Evolutionary conservation across 805 yeast genomes (phyloP).

Genomic region (Candida hungchunana): DNA sequence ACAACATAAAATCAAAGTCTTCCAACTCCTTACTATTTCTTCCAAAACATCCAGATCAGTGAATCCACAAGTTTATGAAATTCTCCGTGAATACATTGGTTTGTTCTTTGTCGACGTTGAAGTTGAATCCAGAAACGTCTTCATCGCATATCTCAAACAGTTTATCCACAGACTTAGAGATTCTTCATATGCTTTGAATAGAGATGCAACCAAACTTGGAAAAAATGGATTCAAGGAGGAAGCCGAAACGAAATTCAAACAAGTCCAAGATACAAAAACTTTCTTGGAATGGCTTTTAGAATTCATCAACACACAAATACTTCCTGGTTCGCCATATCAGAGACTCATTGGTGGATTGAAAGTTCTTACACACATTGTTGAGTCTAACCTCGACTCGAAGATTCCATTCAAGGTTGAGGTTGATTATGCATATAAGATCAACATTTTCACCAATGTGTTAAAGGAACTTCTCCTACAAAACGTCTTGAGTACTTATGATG

Average conservation of each 20-base stretch:
- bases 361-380: slow-evolving; percentile 41
- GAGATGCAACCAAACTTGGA: slow-evolving; percentile 44
- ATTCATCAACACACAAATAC: slow-evolving; percentile 36
- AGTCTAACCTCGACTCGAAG: slow-evolving; percentile 52
- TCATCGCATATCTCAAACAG: slow-evolving; percentile 55
- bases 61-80: slow-evolving; percentile 37
- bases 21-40: slow-evolving; percentile 58
- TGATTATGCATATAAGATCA: slow-evolving; percentile 44
- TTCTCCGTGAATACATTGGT: slow-evolving; percentile 42
- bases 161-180: slow-evolving; percentile 66
- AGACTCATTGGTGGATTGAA: slow-evolving; percentile 45
- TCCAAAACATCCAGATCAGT: slow-evolving; percentile 60
- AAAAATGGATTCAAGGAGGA: slow-evolving; percentile 36
- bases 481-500: slow-evolving; percentile 70
- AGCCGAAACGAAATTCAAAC: slow-evolving; percentile 27
- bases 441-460: slow-evolving; percentile 36
- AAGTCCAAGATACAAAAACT: slow-evolving; percentile 30
- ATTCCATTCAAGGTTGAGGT: slow-evolving; percentile 41
- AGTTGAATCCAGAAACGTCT: slow-evolving; percentile 63
- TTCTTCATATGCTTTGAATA: slow-evolving; percentile 53
- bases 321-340: slow-evolving; percentile 57
- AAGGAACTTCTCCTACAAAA: slow-evolving; percentile 54
- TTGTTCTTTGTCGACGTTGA: slow-evolving; percentile 59
- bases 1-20: slow-evolving; percentile 44
- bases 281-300: slow-evolving; percentile 41